phyloP scores from a whole-genome alignment of 495 filamentous ascomycete genomes.

The Aspergillus leporis region DNA sequence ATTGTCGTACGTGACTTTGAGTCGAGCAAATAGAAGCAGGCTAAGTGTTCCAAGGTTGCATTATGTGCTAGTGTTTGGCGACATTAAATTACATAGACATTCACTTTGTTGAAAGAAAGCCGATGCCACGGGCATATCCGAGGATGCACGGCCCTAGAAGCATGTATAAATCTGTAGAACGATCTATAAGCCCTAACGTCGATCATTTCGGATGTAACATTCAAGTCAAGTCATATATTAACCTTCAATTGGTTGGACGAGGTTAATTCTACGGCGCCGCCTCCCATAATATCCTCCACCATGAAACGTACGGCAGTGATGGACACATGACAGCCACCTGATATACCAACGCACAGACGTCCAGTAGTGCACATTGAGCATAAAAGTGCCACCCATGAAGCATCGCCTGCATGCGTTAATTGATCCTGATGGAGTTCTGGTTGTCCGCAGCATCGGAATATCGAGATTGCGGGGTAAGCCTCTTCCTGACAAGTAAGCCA shows the following conservation, averaged over 20 bases:
- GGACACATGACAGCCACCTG: not conserved
- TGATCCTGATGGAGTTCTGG: not conserved
- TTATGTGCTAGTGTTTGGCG: not conserved
- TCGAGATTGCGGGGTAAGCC: slow-evolving; percentile 14
- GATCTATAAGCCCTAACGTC: not conserved
- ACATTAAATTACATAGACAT: not conserved
- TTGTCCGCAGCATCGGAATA: not conserved
- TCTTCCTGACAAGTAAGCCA: slow-evolving; percentile 11
- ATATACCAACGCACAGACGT: not conserved
- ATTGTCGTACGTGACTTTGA: not conserved
- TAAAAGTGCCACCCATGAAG: not conserved
- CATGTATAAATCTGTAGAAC: not conserved
- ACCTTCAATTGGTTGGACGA: not conserved
- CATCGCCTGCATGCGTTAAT: not conserved
- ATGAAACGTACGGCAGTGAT: not conserved
- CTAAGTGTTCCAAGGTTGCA: not conserved
- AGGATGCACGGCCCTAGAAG: not conserved
- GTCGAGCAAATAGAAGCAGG: not conserved
- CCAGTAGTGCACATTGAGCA: not conserved
- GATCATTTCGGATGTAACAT: slow-evolving; percentile 1
- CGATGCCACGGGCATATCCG: not conserved
- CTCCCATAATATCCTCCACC: not conserved
- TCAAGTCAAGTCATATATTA: not conserved
- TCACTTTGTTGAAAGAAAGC: not conserved
- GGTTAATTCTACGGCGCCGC: not conserved